Evolutionary conservation across 768 basidiomycete genomes (phyloP).

Genomic region (Filobasidium wieringae): DNA sequence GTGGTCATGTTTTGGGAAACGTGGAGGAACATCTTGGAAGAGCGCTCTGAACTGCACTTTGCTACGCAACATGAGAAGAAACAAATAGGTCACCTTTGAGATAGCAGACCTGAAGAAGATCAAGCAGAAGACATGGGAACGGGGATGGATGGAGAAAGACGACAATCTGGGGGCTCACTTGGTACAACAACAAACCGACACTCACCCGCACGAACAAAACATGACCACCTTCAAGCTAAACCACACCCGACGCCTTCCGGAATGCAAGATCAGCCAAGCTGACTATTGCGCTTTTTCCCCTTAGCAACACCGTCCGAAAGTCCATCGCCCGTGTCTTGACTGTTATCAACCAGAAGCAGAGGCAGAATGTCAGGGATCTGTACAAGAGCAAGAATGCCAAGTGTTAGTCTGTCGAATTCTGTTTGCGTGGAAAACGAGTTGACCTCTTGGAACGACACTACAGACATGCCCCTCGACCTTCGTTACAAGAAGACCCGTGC

Average conservation of each 20-base stretch:
- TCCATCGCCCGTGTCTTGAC: slow-evolving; percentile 96
- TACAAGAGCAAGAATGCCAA: slow-evolving; percentile 87
- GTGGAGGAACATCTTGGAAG: neutral
- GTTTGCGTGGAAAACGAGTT: neutral
- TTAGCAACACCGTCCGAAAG: slow-evolving; percentile 88
- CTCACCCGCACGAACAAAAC: neutral
- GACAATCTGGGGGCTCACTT: too few relatives aligned
- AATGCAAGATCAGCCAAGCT: neutral
- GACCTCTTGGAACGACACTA: neutral
- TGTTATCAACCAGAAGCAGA: slow-evolving; percentile 95
- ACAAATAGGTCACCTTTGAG: neutral
- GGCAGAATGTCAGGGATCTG: slow-evolving; percentile 91
- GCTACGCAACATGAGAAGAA: neutral
- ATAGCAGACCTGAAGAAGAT: neutral
- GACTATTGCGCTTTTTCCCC: neutral
- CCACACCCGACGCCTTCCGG: neutral
- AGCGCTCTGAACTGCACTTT: neutral
- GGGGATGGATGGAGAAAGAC: slow-evolving; percentile 2
- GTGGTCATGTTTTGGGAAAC: neutral
- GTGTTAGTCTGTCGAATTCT: slow-evolving; percentile 19
- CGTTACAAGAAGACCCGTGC: slow-evolving; percentile 96
- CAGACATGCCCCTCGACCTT: slow-evolving; percentile 83
- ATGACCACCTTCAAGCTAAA: neutral
- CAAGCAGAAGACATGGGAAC: neutral
- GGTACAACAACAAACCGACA: too few relatives aligned